These are phyloP conservation scores for Plasmopara muralis DNA, from an alignment of 352 stramenopile species.

Conservation along the genomic window DNA sequence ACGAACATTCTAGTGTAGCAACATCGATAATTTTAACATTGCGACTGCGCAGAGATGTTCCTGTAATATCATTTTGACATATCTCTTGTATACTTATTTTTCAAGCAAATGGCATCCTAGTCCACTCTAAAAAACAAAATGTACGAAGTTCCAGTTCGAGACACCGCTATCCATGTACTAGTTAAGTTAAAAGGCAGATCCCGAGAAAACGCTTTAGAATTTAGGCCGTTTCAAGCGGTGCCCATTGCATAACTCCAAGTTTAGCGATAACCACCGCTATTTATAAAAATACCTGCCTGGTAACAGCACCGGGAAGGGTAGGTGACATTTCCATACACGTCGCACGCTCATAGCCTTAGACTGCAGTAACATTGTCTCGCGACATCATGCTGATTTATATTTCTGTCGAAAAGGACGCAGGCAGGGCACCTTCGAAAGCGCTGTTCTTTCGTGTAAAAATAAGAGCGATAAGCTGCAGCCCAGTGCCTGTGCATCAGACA, in stretches of 20 bases:
- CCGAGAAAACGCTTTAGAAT: constrained; percentile 6
- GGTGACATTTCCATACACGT: not conserved
- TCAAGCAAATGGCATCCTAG: constrained; percentile 1
- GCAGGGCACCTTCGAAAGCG: too few relatives aligned
- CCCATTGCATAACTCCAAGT: not conserved
- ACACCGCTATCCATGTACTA: not conserved
- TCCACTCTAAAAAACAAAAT: constrained; percentile 5
- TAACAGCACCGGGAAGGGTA: not conserved
- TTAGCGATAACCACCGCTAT: not conserved
- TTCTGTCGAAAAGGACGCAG: too few relatives aligned
- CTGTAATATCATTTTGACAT: not conserved
- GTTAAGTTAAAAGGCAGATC: not conserved
- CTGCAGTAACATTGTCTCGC: not conserved
- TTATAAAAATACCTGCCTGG: not conserved
- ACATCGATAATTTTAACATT: not conserved
- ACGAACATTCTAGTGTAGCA: not conserved
- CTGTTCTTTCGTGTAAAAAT: too few relatives aligned
- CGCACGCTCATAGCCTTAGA: not conserved
- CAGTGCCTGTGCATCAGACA: too few relatives aligned
- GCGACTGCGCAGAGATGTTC: not conserved
- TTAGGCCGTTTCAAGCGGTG: constrained; percentile 5
- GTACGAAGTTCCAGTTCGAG: not conserved
- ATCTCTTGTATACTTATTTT: constrained; percentile 6
- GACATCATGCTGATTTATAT: not conserved
- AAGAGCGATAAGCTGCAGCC: too few relatives aligned